These are phyloP conservation scores for Triticum dicoccoides DNA, from an alignment of 176 grass and related monocot species.

Conservation along the genomic window DNA sequence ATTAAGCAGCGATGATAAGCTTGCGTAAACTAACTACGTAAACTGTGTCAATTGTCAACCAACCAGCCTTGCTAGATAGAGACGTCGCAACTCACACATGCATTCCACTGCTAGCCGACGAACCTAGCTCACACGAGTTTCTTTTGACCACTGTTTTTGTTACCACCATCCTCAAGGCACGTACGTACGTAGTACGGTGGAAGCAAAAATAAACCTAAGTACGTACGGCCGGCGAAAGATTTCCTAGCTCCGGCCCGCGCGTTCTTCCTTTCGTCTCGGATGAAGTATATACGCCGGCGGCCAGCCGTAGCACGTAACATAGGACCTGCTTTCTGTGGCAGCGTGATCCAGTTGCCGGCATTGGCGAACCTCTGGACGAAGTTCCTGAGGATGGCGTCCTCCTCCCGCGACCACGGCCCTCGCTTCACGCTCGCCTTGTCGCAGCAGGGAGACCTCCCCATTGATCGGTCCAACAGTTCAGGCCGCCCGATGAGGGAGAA, in stretches of 20 bases:
- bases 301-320: too few relatives aligned
- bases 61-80: neutral
- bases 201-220: neutral
- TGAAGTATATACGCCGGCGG: neutral
- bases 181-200: neutral
- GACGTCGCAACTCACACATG: neutral
- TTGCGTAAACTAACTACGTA: neutral
- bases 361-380: conserved; percentile 58
- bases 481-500: neutral
- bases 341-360: conserved; percentile 52
- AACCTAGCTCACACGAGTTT: neutral
- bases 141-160: neutral
- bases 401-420: conserved; percentile 88
- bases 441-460: conserved; percentile 89
- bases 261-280: neutral
- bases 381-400: conserved; percentile 57
- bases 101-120: neutral
- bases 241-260: neutral
- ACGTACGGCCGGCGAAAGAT: neutral
- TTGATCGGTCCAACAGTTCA: neutral
- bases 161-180: conserved; percentile 4
- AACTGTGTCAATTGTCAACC: neutral
- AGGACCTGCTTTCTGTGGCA: conserved; percentile 54
- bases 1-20: too few relatives aligned
- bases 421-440: conserved; percentile 78